Percentiles rank a stretch among this genome's conserved stretches.
These are phyloP conservation scores for Senna tora DNA, from an alignment of 306 rosid genomes.

Conservation along the genomic window DNA sequence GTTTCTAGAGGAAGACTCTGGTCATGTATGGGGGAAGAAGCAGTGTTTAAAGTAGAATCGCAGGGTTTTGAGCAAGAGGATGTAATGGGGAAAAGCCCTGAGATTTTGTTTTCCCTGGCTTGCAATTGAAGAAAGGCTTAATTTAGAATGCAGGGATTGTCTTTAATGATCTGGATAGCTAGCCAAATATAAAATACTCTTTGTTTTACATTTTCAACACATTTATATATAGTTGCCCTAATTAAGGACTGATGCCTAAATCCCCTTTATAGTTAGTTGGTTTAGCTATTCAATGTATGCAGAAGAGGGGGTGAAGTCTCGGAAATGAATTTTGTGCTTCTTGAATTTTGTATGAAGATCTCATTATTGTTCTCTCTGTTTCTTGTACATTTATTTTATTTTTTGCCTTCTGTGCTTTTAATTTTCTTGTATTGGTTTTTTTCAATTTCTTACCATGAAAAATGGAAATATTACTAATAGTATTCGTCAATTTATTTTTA, in stretches of 20 bases:
- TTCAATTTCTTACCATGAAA: background rate
- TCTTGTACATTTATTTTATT: background rate
- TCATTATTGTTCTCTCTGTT: slow-evolving; percentile 41
- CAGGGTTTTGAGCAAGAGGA: slow-evolving; percentile 59
- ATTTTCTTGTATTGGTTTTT: background rate
- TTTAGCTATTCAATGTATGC: slow-evolving; percentile 41
- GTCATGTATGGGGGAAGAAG: slow-evolving; percentile 44
- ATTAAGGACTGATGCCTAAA: slow-evolving; percentile 46
- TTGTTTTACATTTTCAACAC: slow-evolving; percentile 47
- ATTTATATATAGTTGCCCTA: slow-evolving; percentile 55
- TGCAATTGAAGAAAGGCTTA: slow-evolving; percentile 76
- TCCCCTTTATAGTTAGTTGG: slow-evolving; percentile 32
- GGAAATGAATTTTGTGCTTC: slow-evolving; percentile 66
- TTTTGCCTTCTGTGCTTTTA: background rate
- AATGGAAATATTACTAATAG: too few species aligned
- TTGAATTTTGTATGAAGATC: slow-evolving; percentile 47
- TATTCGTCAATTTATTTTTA: too few species aligned
- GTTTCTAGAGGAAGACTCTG: slow-evolving; percentile 56
- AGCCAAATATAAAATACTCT: slow-evolving; percentile 60
- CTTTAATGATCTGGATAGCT: slow-evolving; percentile 63
- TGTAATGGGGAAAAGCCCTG: slow-evolving; percentile 69
- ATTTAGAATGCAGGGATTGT: slow-evolving; percentile 75
- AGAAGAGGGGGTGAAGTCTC: slow-evolving; percentile 50
- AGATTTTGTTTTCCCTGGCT: slow-evolving; percentile 61
- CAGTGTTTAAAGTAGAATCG: slow-evolving; percentile 51